Evolutionary conservation across 2,329 filamentous ascomycete genomes (phyloP), one percentile per base, ranked within the genome.

Genomic region (Pseudogymnoascus sp.): DNA sequence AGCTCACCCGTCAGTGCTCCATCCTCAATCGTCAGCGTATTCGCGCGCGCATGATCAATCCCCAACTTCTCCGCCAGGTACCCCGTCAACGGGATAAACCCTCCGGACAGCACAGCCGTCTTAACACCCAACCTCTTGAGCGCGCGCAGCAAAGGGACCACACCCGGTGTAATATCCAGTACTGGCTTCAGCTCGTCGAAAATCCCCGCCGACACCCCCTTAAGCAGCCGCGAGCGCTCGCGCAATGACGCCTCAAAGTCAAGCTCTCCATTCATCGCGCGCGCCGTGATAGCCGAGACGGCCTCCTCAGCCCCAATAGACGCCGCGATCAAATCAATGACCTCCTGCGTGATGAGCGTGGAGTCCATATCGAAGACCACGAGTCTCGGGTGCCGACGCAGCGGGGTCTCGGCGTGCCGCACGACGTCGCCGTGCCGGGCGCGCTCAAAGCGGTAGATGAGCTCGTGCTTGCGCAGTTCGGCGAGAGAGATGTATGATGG

Each of bases 291-390:
- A 70, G 88, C 86, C 8, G 91, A 89, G 40, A 99, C 93, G 69
- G 90, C 80, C 61, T 86, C 86, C 69, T 91, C 86, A n/a, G 96
- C 83, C 61, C 91, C 90, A 1, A 96, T 85, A 38, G 89, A 89
- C 61, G 89, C 87, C 3, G 95, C 95, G 63, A 99, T 88, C 70
- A 97, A 87, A 75, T 99, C 95, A 72, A 99, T 97, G 65, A 97
- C 93, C 78, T 99, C 95, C 75, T 99, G 93, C 61, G 93, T 89
- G 73, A 99, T 97, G 64, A 99, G 83, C 0, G 95, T 99, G 75
- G 89, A 95, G 78, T 99, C 95, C 95, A 99, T 99, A 75, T 99
- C 95, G 72, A 99, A 99, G 33, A 97, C 91, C 3, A 93, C 92
- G 9, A 97, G 81, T 7, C 93, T 85, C 67, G 93, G 93, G 75